Base-by-base conservation (phyloP, 2,329 filamentous ascomycete genomes). In the Beauveria varroae region DNA sequence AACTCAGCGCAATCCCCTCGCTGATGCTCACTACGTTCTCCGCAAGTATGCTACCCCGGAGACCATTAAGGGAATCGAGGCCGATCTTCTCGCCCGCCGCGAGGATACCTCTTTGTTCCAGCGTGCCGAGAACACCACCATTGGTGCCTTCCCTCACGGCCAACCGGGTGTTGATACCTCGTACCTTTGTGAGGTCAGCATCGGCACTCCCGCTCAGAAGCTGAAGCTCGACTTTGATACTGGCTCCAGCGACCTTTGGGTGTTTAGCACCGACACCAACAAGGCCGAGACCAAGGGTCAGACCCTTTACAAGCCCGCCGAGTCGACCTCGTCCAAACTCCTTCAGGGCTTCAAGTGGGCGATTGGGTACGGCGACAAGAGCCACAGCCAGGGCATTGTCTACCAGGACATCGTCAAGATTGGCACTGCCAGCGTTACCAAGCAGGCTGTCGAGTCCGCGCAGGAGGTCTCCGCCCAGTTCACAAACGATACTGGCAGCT, bases 381-480 rank as follows among this genome's bases (percentile, higher is more conserved):
- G 75, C 67, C 70, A 67, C 18, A 77, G 76, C 5, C 71, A 68
- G 46, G 79, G 79, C 14, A 68, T 74, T 28, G 78, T 81, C 7
- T 80, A 75, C 69, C 69, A 65, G 18, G 78, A 81, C 63, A 69
- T 63, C 1, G 77, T 80, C 57, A 72, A 69, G 4, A 67, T 81
- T 3, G 78, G 76, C 20, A 73, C 73, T 34, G 66, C 79, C 43
- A 73, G 69, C n/a, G 75, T 79, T 14, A 61, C 67, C 37, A 67
- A 65, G 7, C 76, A 79, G 67, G 76, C 78, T 14, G 74, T 81
- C 46, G 76, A 80, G 66, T 70, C 73, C 14, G 78, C 78, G n/a
- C 67, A 66, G 24, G 67, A 72, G 16, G 76, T 80, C 40, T 79
- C 76, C 9, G 30, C 63, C 2, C 65, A 72, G 50, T 79, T 81